Percentiles rank a stretch among this genome's conserved stretches.
phyloP scores from a whole-genome alignment of 805 yeast genomes.

The Ogataea paraovalis region DNA sequence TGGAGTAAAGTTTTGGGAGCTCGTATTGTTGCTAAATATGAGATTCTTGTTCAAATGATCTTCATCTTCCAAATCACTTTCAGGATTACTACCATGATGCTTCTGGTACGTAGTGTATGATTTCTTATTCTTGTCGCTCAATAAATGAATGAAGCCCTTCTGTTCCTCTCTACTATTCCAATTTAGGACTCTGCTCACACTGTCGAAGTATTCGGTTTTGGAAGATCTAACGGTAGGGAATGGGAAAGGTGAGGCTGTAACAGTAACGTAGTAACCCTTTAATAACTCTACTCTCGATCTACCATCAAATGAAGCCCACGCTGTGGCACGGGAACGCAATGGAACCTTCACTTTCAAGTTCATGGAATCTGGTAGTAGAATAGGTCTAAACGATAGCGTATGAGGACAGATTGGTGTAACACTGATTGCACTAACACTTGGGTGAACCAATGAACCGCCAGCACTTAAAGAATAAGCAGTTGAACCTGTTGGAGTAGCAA shows the following conservation, averaged over 20 bases:
- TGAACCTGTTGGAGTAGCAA: constrained; percentile 95
- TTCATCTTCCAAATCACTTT: constrained; percentile 22
- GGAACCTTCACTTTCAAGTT: constrained; percentile 79
- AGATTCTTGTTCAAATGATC: constrained; percentile 15
- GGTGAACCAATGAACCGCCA: constrained; percentile 93
- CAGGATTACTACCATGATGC: constrained; percentile 14
- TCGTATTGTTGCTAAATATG: not conserved
- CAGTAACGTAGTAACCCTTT: constrained; percentile 80
- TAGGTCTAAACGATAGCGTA: constrained; percentile 88
- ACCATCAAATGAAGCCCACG: constrained; percentile 98
- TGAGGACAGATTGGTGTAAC: constrained; percentile 97
- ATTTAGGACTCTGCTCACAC: constrained; percentile 79
- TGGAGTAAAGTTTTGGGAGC: not conserved
- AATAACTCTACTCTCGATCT: constrained; percentile 75
- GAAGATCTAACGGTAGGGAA: constrained; percentile 87
- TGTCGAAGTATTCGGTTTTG: constrained; percentile 73
- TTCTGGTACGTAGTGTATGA: constrained; percentile 32
- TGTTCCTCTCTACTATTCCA: constrained; percentile 94
- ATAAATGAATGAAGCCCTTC: constrained; percentile 65
- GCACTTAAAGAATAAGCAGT: constrained; percentile 95
- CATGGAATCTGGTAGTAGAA: constrained; percentile 92
- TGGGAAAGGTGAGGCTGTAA: constrained; percentile 84
- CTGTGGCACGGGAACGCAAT: constrained; percentile 71
- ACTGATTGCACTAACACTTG: constrained; percentile 86
- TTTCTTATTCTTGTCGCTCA: constrained; percentile 53